Conservation (phyloP, 495 filamentous ascomycete genomes). For the Podospora comata region DNA sequence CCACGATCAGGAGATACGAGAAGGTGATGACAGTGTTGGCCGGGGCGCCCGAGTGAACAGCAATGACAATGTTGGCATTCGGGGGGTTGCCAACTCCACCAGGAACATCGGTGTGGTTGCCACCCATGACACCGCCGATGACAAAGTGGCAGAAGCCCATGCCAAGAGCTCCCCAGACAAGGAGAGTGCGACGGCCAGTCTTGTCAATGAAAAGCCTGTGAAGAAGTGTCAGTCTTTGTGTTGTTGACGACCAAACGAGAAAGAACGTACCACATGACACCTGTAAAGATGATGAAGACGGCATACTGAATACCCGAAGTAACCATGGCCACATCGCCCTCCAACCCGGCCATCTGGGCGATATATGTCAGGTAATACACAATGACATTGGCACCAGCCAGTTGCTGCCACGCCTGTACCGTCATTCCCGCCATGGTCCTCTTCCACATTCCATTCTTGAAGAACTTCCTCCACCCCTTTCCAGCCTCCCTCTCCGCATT, state of each 20-base stretch:
- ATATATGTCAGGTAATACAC: conserved; percentile 73
- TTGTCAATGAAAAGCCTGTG: conserved; percentile 63
- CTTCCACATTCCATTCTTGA: conserved; percentile 66
- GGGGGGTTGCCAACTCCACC: conserved; percentile 52
- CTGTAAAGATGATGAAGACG: conserved; percentile 69
- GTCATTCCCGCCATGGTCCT: conserved; percentile 66
- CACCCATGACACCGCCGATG: conserved; percentile 55
- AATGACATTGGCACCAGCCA: conserved; percentile 65
- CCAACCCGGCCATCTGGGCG: conserved; percentile 63
- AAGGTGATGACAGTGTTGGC: conserved; percentile 69
- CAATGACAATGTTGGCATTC: conserved; percentile 65
- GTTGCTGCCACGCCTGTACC: conserved; percentile 63
- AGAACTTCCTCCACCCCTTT: conserved; percentile 56
- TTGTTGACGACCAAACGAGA: background rate
- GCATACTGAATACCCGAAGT: conserved; percentile 72
- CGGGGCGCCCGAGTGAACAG: conserved; percentile 53
- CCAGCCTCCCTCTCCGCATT: conserved; percentile 54
- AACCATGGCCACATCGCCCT: conserved; percentile 63
- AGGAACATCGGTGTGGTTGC: conserved; percentile 45
- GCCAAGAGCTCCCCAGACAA: conserved; percentile 64
- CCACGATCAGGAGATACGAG: conserved; percentile 67
- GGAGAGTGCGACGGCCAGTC: conserved; percentile 66
- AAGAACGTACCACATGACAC: conserved; percentile 47
- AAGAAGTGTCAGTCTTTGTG: background rate
- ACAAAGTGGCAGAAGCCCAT: conserved; percentile 71